Evolutionary conservation across 768 basidiomycete genomes (phyloP), one percentile per base, ranked within the genome.

Genomic region (Tremella fuciformis): DNA sequence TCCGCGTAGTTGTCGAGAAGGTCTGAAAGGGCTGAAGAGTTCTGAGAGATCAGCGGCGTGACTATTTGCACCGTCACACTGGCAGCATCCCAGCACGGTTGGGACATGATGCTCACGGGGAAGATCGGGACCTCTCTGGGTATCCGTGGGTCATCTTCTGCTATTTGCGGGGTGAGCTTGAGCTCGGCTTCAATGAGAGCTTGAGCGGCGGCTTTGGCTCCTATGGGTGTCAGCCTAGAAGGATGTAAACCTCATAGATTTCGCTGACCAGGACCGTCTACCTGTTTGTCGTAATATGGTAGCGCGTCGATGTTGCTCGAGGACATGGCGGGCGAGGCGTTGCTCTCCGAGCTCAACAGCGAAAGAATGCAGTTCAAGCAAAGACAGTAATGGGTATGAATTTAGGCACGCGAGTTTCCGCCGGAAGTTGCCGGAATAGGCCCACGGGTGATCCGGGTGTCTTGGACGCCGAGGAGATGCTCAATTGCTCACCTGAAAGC

Each of bases 231-330:
- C 4, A 50, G 42, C 18, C 11, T 8, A 37, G 48, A 22, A 37
- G 25, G 53, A 2, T 1, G 39, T 55, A 41, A 54, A n/a, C n/a
- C n/a, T n/a, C n/a, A 50, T 29, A 49, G 26, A 2, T 9, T 0
- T 2, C 9, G 38, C 70, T 40, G 50, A 71, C 74, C 65, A 42
- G 89, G 88, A 59, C 83, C 83, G 60, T 91, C 88, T 52, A 93
- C 82, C 74, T 96, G 91, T 74, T 91, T 89, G 80, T 97, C 92
- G 71, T 89, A 91, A 79, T 96, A 97, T 16, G 92, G 92, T 63
- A 96, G 81, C 22, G 91, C 88, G 77, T 96, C 91, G 66, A 91
- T 67, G 29, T 66, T 58, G n/a, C 64, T 49, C 11, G 63, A 57
- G 16, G 70, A 67, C 57, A 69, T 69, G 25, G 1, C 55, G 60